Base-by-base conservation (phyloP, 2,329 filamentous ascomycete species). In the Zalaria sp. region DNA sequence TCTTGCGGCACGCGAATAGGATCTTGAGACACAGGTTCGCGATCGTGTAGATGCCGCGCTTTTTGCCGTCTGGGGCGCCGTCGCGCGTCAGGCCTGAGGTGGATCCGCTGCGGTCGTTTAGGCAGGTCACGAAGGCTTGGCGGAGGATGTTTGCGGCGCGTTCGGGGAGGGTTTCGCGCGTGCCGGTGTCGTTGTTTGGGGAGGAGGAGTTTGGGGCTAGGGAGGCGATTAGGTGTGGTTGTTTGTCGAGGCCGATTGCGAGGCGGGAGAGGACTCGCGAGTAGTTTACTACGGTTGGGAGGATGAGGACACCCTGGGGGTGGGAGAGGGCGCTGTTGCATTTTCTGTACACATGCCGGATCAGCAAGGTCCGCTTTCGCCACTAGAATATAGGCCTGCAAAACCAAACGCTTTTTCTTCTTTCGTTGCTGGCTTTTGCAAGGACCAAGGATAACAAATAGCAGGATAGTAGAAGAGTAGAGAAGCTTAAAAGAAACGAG, bases 1-100 rank as follows among this genome's bases (percentile, higher is more conserved):
- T 83, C 60, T 89, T 91, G 31, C 79, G 76, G 57, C 84, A 91
- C 73, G 86, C 83, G 55, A 93, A 93, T 5, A 95, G 71, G 3
- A 95, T 75, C 59, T 88, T 89, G 38, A 95, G 66, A 32, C 87
- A 91, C 25, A 94, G 73, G 56, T 95, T 95, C 45, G 87, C 88
- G 62, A 93, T 87, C 44, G 84, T 79, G 63, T 95, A 95, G 47
- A 95, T 87, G 35, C 85, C 88, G 7, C 81, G 66, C 55, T 89
- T 86, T 57, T 88, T 93, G 42, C 87, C 86, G 52, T 88, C 82
- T 0, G 86, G 85, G 45, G 70, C 75, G 18, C 76, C 77, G 6
- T 48, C 36, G 50, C 73, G 73, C 43, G 57, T 59, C 26, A 73
- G 60, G 0, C 69, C 68, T 9, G 67, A 66, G 6, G 39, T 7